Percentiles rank a stretch among this genome's conserved stretches.
phyloP scores from a whole-genome alignment of 2,329 filamentous ascomycete genomes.

The Neonectria hederae region DNA sequence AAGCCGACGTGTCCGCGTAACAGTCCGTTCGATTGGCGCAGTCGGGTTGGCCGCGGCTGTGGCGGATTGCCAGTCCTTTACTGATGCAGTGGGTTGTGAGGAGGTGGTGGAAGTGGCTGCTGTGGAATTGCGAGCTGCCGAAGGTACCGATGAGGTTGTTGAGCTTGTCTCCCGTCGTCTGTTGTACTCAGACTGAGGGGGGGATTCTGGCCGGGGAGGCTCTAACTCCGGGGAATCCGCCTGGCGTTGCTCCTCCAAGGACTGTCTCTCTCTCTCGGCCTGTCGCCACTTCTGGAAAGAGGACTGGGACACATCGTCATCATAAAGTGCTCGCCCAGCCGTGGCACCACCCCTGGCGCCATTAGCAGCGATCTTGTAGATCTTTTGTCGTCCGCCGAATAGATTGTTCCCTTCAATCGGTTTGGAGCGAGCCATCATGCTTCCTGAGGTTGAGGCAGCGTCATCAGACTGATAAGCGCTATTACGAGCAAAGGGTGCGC shows the following conservation, averaged over 20 bases:
- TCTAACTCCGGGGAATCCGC: conserved; percentile 34
- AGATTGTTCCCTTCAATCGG: conserved; percentile 90
- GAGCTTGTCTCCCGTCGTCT: conserved; percentile 87
- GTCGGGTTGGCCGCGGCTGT: conserved; percentile 50
- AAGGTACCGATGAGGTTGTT: conserved; percentile 76
- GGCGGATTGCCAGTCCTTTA: conserved; percentile 60
- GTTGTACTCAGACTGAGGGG: conserved; percentile 70
- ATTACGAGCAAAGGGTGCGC: conserved; percentile 67
- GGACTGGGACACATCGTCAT: conserved; percentile 85
- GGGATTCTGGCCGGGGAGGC: conserved; percentile 52
- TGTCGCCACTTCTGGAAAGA: conserved; percentile 82
- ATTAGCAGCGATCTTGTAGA: conserved; percentile 81
- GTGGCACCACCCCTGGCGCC: conserved; percentile 60
- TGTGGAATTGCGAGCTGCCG: conserved; percentile 79
- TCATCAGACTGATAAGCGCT: conserved; percentile 79
- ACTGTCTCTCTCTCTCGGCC: conserved; percentile 63
- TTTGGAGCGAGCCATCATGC: conserved; percentile 85
- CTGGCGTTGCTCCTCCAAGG: conserved; percentile 47
- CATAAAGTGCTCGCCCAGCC: conserved; percentile 79
- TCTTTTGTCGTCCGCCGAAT: conserved; percentile 95
- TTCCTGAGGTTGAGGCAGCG: conserved; percentile 68
- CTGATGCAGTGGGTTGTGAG: conserved; percentile 63
- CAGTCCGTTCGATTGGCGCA: conserved; percentile 67
- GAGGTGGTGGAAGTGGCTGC: conserved; percentile 90
- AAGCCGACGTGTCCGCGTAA: conserved; percentile 76